phyloP scores from a whole-genome alignment of 1,284 basidiomycete genomes.

The Caloboletus firmus region DNA sequence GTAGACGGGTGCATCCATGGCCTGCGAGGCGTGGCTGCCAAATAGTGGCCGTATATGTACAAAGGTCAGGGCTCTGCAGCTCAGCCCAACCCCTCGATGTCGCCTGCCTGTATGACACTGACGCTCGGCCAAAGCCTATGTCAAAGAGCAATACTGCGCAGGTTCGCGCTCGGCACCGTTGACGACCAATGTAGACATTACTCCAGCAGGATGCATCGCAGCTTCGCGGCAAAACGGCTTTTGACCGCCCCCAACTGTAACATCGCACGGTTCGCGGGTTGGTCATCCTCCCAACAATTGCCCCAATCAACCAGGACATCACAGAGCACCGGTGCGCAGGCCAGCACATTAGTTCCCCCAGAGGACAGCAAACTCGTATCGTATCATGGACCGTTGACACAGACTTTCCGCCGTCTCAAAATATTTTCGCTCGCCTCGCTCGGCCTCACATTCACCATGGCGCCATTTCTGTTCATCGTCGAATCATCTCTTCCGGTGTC shows the following conservation, averaged over 20 bases:
- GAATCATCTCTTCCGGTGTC: conserved; percentile 72
- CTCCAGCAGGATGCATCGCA: conserved; percentile 2
- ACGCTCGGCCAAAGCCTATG: conserved; percentile 12
- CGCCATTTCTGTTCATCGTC: conserved; percentile 79
- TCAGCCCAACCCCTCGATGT: conserved; percentile 10
- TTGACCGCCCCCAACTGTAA: background rate
- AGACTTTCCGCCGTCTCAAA: conserved; percentile 76
- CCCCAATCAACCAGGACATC: conserved; percentile 13
- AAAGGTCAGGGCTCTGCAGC: background rate
- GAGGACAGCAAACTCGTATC: conserved; percentile 28
- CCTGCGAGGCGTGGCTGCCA: conserved; percentile 13
- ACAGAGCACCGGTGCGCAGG: conserved; percentile 8
- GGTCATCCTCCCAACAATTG: conserved; percentile 3
- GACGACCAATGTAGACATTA: conserved; percentile 7
- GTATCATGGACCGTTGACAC: conserved; percentile 66
- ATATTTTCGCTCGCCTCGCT: conserved; percentile 82
- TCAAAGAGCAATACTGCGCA: conserved; percentile 14
- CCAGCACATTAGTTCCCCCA: conserved; percentile 2
- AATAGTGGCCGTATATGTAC: conserved; percentile 6
- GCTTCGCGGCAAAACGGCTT: background rate
- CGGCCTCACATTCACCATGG: conserved; percentile 64
- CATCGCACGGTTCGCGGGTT: background rate
- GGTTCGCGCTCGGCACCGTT: background rate
- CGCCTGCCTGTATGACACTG: conserved; percentile 1
- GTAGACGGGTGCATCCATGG: conserved; percentile 69